These are phyloP conservation scores for Kwoniella mangroviensis DNA, from an alignment of 768 basidiomycete species.

Conservation along the genomic window DNA sequence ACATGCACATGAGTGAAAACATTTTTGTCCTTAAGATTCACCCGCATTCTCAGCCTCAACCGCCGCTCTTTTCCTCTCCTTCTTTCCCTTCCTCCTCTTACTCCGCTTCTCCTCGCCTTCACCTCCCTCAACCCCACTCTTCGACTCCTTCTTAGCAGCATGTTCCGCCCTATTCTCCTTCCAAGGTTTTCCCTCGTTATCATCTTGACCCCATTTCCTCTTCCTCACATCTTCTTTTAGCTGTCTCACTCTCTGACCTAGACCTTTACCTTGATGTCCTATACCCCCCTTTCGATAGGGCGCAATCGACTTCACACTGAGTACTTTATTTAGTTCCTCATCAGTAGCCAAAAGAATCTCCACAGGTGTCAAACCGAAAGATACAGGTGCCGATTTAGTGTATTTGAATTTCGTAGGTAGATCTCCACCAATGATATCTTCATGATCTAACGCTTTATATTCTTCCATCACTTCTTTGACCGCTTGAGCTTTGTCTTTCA, in stretches of 20 bases:
- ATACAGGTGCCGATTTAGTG: slow-evolving; percentile 64
- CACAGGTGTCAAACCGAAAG: slow-evolving; percentile 73
- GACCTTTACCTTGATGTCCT: slow-evolving; percentile 55
- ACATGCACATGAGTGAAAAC: too few species aligned
- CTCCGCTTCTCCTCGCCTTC: slow-evolving; percentile 24
- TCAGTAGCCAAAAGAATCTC: slow-evolving; percentile 93
- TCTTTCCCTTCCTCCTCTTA: slow-evolving; percentile 57
- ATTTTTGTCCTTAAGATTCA: too few species aligned
- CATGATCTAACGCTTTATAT: slow-evolving; percentile 88
- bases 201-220: slow-evolving; percentile 59
- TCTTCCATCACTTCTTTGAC: slow-evolving; percentile 89
- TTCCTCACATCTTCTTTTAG: slow-evolving; percentile 67
- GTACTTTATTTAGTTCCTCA: slow-evolving; percentile 86
- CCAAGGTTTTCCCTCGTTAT: slow-evolving; percentile 5
- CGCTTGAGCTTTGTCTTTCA: slow-evolving; percentile 82
- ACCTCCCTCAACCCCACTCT: slow-evolving; percentile 8
- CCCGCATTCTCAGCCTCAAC: too few species aligned
- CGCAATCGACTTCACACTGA: slow-evolving; percentile 86
- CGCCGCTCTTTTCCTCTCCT: slow-evolving; percentile 49
- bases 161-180: not conserved
- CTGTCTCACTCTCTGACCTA: slow-evolving; percentile 71
- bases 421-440: slow-evolving; percentile 82
- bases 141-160: slow-evolving; percentile 25
- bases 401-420: slow-evolving; percentile 94
- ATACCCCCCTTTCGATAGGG: slow-evolving; percentile 73